A percentile compares a stretch with the other conserved stretches of the same genome.
phyloP scores from a whole-genome alignment of 169 alveolate species.

The Plasmodium vinckei region DNA sequence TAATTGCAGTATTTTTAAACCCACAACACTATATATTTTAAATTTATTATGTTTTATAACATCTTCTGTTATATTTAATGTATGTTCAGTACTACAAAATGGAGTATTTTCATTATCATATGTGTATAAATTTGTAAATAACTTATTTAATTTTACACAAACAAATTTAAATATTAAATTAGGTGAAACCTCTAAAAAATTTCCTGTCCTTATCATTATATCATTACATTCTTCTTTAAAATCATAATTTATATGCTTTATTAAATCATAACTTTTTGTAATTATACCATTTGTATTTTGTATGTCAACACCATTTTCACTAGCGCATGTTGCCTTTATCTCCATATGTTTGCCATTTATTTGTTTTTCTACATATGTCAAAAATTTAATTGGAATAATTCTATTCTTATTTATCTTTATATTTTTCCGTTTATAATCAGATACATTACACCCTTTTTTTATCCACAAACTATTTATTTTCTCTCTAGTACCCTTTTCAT shows the following conservation, averaged over 20 bases:
- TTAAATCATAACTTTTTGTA: slow-evolving; percentile 22
- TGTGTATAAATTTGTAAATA: slow-evolving; percentile 59
- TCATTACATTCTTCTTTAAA: slow-evolving; percentile 70
- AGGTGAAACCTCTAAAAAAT: slow-evolving; percentile 62
- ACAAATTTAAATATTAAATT: slow-evolving; percentile 57
- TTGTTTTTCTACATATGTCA: too few relatives aligned
- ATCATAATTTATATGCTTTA: slow-evolving; percentile 28
- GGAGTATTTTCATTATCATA: slow-evolving; percentile 56
- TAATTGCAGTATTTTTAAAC: slow-evolving; percentile 31
- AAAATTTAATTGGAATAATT: too few relatives aligned
- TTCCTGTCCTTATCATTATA: slow-evolving; percentile 59
- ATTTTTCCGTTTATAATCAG: too few relatives aligned
- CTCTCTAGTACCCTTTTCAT: too few relatives aligned
- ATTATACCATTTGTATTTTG: background rate
- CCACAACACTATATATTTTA: slow-evolving; percentile 69
- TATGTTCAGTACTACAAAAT: slow-evolving; percentile 54
- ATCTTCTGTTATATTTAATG: slow-evolving; percentile 39
- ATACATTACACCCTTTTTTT: too few relatives aligned
- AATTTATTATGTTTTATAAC: slow-evolving; percentile 53
- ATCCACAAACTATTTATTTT: too few relatives aligned
- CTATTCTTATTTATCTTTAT: too few relatives aligned
- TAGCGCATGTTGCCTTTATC: too few relatives aligned
- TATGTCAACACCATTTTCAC: too few relatives aligned
- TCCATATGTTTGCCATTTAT: too few relatives aligned
- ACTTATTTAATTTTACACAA: slow-evolving; percentile 62